Conservation (phyloP, 495 filamentous ascomycete genomes). For the Aspergillus biplanus region DNA sequence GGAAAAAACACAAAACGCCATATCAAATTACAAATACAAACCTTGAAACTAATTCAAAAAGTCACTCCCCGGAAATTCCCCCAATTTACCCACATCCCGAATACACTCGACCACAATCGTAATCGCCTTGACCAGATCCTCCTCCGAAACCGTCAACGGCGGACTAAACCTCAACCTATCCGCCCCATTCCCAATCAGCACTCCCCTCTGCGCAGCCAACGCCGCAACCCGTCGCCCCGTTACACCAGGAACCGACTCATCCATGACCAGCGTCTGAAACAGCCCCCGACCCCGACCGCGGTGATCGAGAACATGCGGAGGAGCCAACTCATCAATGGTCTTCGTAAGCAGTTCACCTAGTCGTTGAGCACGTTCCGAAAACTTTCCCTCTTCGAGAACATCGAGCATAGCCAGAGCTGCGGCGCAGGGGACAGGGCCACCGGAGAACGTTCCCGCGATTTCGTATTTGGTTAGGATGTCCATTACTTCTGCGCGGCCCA, state of each 20-base stretch:
- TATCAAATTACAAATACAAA: no score
- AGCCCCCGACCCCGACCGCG: neutral
- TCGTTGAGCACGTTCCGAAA: neutral
- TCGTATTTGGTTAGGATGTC: neutral
- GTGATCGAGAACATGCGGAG: neutral
- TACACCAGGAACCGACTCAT: neutral
- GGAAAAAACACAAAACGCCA: no score
- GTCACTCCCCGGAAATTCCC: no score
- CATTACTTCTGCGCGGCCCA: neutral
- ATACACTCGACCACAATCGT: neutral
- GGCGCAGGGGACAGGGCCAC: neutral
- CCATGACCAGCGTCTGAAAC: slow-evolving; percentile 1
- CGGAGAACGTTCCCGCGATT: neutral
- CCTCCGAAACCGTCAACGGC: neutral
- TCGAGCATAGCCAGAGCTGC: slow-evolving; percentile 1
- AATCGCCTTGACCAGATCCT: neutral
- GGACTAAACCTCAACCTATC: slow-evolving; percentile 1
- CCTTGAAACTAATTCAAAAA: no score
- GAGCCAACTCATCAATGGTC: neutral
- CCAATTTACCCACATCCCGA: slow-evolving; percentile 4
- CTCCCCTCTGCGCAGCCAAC: neutral
- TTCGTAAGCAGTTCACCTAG: neutral
- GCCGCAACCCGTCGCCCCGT: neutral
- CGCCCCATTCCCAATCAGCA: neutral
- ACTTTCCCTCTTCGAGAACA: neutral